Evolutionary conservation across 129 eudicot genomes (phyloP).

Genomic region (Cynara cardunculus): DNA sequence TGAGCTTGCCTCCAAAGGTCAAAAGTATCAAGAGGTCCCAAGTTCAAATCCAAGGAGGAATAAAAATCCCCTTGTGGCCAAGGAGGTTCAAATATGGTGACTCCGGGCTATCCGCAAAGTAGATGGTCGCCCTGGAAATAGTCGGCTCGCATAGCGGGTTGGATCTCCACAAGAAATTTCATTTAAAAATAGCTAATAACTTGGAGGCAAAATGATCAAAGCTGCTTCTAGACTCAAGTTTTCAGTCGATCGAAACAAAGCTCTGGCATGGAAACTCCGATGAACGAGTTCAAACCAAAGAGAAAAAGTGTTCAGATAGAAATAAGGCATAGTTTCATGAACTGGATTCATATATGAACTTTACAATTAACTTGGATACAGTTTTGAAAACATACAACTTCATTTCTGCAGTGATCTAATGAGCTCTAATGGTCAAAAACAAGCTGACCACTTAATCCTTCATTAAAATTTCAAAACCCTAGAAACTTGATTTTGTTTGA

Average conservation of each 20-base stretch:
- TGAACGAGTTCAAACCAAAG: not conserved
- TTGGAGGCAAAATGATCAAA: not conserved
- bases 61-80: too few relatives aligned
- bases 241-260: not conserved
- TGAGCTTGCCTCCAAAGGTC: too few relatives aligned
- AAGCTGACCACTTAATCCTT: not conserved
- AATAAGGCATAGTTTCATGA: not conserved
- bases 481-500: not conserved
- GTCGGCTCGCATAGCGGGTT: too few relatives aligned
- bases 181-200: not conserved
- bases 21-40: too few relatives aligned
- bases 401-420: not conserved
- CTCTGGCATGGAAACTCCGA: not conserved
- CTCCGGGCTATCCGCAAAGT: too few relatives aligned
- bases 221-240: not conserved
- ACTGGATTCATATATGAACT: not conserved
- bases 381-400: not conserved
- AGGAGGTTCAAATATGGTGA: too few relatives aligned
- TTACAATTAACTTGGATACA: not conserved
- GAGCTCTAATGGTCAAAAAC: not conserved
- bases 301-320: not conserved
- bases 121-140: too few relatives aligned
- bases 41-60: too few relatives aligned
- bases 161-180: not conserved
- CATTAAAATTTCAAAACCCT: not conserved